Evolutionary conservation across 371 early-diverging fungal genomes (phyloP).

Genomic region (Apophysomyces trapeziformis): DNA sequence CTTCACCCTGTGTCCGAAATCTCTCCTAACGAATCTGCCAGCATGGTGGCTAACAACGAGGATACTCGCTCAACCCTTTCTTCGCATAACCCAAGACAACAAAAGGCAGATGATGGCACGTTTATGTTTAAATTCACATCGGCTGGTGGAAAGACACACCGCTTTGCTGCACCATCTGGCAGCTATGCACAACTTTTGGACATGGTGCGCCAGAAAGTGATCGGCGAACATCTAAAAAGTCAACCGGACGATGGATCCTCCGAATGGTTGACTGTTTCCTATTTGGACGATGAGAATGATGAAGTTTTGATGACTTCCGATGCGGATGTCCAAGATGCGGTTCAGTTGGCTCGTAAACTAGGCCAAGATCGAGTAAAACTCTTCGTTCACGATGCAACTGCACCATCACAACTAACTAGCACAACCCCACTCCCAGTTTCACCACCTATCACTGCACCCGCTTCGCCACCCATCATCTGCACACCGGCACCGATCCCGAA

Average conservation of each 20-base stretch:
- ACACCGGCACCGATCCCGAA: not conserved
- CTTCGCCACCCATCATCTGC: conserved; percentile 10
- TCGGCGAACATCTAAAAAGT: conserved; percentile 18
- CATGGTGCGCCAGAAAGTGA: conserved; percentile 26
- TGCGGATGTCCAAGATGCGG: conserved; percentile 81
- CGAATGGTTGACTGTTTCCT: conserved; percentile 69
- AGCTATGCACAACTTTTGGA: conserved; percentile 24
- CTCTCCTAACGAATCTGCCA: conserved; percentile 55
- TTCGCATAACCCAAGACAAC: conserved; percentile 14
- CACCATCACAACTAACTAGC: not conserved
- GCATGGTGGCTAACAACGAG: conserved; percentile 41
- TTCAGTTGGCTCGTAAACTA: conserved; percentile 70
- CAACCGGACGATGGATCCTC: conserved; percentile 12
- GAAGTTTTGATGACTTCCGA: conserved; percentile 75
- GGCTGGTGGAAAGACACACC: conserved; percentile 33
- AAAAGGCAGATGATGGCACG: conserved; percentile 12
- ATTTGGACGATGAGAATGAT: conserved; percentile 90
- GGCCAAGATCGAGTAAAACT: conserved; percentile 77
- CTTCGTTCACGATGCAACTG: conserved; percentile 52
- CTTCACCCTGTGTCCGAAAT: conserved; percentile 45
- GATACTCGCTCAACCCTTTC: conserved; percentile 23
- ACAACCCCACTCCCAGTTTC: conserved; percentile 9
- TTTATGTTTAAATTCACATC: conserved; percentile 37
- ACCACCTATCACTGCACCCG: not conserved
- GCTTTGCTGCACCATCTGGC: conserved; percentile 23